phyloP scores from a whole-genome alignment of 2,329 filamentous ascomycete genomes.

The Rhytidhysteron rufulum region DNA sequence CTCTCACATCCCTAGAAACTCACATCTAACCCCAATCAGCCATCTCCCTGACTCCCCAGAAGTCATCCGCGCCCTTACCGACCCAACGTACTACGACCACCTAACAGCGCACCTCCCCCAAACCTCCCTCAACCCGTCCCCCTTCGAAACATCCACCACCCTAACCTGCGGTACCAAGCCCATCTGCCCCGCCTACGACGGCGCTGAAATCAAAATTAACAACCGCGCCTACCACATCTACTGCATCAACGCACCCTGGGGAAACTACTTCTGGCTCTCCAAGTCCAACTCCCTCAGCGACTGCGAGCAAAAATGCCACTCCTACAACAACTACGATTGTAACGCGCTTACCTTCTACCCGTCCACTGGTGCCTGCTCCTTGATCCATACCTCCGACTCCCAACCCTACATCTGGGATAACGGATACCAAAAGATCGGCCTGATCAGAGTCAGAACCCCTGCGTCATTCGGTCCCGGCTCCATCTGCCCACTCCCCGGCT shows the following conservation, averaged over 20 bases:
- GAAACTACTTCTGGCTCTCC: constrained; percentile 7
- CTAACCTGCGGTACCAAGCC: constrained; percentile 5
- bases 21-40: neutral
- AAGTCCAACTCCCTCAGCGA: constrained; percentile 3
- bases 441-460: constrained; percentile 1
- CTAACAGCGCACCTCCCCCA: neutral
- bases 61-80: neutral
- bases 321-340: constrained; percentile 4
- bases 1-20: neutral
- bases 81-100: neutral
- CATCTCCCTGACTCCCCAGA: neutral
- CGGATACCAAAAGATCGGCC: constrained; percentile 9
- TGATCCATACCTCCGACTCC: constrained; percentile 4
- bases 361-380: constrained; percentile 2
- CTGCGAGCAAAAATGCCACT: constrained; percentile 7
- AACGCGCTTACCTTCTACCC: constrained; percentile 9
- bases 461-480: constrained; percentile 3
- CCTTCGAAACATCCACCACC: neutral
- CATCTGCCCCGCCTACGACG: constrained; percentile 6
- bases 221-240: constrained; percentile 4
- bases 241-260: constrained; percentile 7
- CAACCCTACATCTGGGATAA: constrained; percentile 7
- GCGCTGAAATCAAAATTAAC: constrained; percentile 3
- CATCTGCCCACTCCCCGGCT: constrained; percentile 6
- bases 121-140: neutral